Evolutionary conservation across 2,329 filamentous ascomycete genomes (phyloP), one percentile per base, ranked within the genome.

Genomic region (Fusarium pseudoanthophilum): DNA sequence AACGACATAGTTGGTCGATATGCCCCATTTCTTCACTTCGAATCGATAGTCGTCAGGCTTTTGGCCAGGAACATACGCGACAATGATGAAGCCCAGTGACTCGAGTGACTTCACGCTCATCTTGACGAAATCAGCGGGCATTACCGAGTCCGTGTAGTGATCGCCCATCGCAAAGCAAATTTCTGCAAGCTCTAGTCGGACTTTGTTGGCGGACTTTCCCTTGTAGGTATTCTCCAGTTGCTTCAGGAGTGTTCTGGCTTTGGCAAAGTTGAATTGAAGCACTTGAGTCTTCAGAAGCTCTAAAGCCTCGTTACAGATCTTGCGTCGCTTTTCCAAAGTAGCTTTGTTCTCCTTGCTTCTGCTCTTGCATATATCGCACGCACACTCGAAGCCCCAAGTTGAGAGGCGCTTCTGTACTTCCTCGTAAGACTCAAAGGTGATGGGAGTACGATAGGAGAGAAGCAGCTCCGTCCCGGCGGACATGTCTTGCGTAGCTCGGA

Each of bases 401-500:
- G 21, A 39, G 15, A 85, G 64, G 4, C 58, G 43, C n/a, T 79
- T 73, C 63, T 82, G 80, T 5, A 40, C 28, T 14, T 51, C n/a
- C 1, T 75, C 74, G 15, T 82, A 61, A 2, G 62, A 77, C 8
- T 82, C 76, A 24, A 81, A 78, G 1, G 75, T 65, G 8, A 74
- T 67, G 2, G 80, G 76, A 6, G 60, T 21, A 7, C 71, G 62
- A 69, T 88, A 89, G 51, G 71, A 71, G 62, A 85, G 83, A 4
- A 76, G 73, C 11, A 90, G 71, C 75, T 91, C 87, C 0, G 86
- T 83, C 34, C 80, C 80, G 0, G 83, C 69, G 0, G 80, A 69
- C 1, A 90, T 76, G 48, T 87, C 82, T 15, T 72, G 73, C 0
- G 82, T 78, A 0, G 88, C 87, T 13, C 86, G 85, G 28, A 89